Percentiles rank a stretch among this genome's conserved stretches.
phyloP scores from a whole-genome alignment of 1,139 yeast species.

The Suhomyces terraborum region DNA sequence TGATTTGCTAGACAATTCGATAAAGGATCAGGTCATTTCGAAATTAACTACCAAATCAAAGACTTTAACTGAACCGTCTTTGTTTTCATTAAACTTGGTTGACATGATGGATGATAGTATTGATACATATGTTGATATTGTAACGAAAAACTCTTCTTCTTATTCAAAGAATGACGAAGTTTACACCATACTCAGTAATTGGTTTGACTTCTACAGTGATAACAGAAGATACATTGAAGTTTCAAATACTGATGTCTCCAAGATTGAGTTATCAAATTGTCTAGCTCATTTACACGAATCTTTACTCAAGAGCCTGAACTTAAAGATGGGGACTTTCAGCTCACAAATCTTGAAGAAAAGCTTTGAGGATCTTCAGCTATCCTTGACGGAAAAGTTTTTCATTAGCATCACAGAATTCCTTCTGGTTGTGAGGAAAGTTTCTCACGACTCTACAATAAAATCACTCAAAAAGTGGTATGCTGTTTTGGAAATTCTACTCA shows the following conservation, averaged over 20 bases:
- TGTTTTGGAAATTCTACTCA: constrained; percentile 13
- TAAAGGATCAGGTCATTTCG: constrained; percentile 1
- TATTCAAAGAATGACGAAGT: constrained; percentile 15
- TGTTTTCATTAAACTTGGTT: constrained; percentile 27
- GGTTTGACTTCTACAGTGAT: constrained; percentile 28
- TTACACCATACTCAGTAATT: constrained; percentile 20
- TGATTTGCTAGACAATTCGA: constrained; percentile 1
- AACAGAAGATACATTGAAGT: constrained; percentile 16
- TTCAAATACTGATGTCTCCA: constrained; percentile 10
- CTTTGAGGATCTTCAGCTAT: constrained; percentile 16
- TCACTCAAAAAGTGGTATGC: constrained; percentile 8
- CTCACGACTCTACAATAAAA: constrained; percentile 3
- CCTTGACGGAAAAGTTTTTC: constrained; percentile 18
- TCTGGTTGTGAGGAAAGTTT: neutral
- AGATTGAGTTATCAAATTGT: constrained; percentile 16
- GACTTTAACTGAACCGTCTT: neutral
- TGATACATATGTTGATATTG: constrained; percentile 25
- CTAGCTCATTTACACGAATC: constrained; percentile 16
- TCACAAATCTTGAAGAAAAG: constrained; percentile 12
- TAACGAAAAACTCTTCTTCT: constrained; percentile 12
- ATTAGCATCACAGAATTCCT: constrained; percentile 13
- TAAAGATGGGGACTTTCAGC: constrained; percentile 19
- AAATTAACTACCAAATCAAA: neutral
- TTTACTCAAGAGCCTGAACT: neutral
- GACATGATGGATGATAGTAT: constrained; percentile 31